Evolutionary conservation across 805 yeast species (phyloP), one percentile per base, ranked within the genome.

Genomic region (Candida sphagnicola): DNA sequence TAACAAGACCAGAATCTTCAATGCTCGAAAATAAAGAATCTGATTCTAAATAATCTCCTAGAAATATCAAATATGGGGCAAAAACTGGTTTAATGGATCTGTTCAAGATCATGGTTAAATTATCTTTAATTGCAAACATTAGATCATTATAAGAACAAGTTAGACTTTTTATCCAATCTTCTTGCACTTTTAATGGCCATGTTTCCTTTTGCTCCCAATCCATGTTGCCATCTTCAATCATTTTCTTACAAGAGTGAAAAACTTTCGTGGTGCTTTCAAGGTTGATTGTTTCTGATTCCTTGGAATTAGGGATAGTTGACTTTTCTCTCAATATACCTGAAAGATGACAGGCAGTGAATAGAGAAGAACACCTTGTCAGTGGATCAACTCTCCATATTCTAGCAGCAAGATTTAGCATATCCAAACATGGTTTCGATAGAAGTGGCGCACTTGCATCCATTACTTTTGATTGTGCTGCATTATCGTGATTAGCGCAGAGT

Each of bases 341-440:
- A 28, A 57, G 43, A 41, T 65, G 69, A 10, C 63, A 62, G 1
- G 83, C 81, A 4, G 78, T 71, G 39, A 71, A 76, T 4, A 80
- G 42, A 5, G 76, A 47, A 0, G 74, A 65, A 0, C 78, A 74
- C 35, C 74, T 59, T 0, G 85, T 65, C 0, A 78, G 62, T 5
- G 54, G 56, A 42, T 71, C 73, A 4, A 82, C 55, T 41, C 84
- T 62, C 93, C 93, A 85, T 11, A 75, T 64, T 29, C 62, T 67
- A 5, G 77, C 62, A 38, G 77, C 74, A 12, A 66, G 54, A 1
- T 52, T 56, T 3, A 82, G 48, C 10, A 82, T 54, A 32, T 64
- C 67, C 5, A 59, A 53, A 0, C 76, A 62, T 13, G 66, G 54
- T 42, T 74, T 75, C 1, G 79, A 48, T 4, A 66, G 42, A 17